Percentiles rank a stretch among this genome's conserved stretches.
phyloP scores from a whole-genome alignment of 2,329 filamentous ascomycete species.

The Massarina eburnea region DNA sequence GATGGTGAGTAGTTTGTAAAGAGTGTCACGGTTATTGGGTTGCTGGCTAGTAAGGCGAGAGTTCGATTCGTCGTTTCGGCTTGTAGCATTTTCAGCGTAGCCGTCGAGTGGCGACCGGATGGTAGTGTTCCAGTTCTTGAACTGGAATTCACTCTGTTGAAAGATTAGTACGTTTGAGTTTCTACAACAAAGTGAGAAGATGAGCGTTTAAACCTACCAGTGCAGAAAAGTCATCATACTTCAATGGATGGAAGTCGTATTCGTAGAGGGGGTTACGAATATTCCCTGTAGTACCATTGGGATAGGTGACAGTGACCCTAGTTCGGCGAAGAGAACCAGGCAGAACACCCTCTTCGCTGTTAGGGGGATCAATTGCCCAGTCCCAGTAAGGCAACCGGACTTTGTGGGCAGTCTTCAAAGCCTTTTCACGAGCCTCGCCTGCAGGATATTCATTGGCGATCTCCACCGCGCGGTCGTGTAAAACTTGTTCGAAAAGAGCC shows the following conservation, averaged over 20 bases:
- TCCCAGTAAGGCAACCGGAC: conserved; percentile 40
- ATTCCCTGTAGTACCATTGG: conserved; percentile 26
- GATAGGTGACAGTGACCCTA: conserved; percentile 24
- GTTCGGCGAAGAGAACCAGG: conserved; percentile 23
- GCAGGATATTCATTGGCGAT: conserved; percentile 31
- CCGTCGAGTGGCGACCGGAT: conserved; percentile 28
- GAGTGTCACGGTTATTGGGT: conserved; percentile 32
- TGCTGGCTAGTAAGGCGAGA: conserved; percentile 27
- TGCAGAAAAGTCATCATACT: conserved; percentile 27
- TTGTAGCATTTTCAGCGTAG: conserved; percentile 26
- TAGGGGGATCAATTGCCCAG: conserved; percentile 31
- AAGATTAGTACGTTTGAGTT: background rate
- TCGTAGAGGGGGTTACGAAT: conserved; percentile 31
- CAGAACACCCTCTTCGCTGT: conserved; percentile 25
- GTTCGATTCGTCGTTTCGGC: conserved; percentile 31
- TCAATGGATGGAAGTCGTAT: conserved; percentile 36
- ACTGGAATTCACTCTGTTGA: conserved; percentile 28
- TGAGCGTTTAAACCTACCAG: conserved; percentile 17
- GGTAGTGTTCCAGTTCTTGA: conserved; percentile 37
- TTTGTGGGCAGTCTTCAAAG: conserved; percentile 23
- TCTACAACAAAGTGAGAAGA: background rate
- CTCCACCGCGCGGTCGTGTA: conserved; percentile 31
- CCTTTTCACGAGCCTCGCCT: conserved; percentile 24
- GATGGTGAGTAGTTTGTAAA: conserved; percentile 36
- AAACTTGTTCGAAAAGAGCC: conserved; percentile 36